Evolutionary conservation across 225 moss, liverwort and hornwort genomes (phyloP), one percentile per base, ranked within the genome.

Genomic region (Sphagnum contortum): DNA sequence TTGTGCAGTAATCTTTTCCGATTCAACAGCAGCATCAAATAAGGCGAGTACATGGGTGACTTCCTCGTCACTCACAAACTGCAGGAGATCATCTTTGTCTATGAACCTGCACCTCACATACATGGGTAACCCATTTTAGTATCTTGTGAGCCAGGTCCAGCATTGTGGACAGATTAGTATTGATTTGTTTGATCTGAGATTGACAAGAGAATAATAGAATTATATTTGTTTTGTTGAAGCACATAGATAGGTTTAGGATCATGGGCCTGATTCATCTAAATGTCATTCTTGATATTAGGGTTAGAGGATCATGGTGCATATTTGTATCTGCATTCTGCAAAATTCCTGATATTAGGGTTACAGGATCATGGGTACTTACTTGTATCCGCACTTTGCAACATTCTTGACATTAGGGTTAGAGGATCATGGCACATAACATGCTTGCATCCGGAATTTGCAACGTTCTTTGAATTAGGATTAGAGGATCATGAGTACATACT

Each of bases 21-120:
- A 76, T 46, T 87, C 79, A 3, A 44, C 1, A 2, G 71, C 76
- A 7, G 84, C 84, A 62, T 90, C 80, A 60, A 87, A 90, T 6
- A 80, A 63, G 0, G 68, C 53, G 8, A 82, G 45, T 5, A 80
- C 77, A 59, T 65, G 71, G 12, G 61, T 69, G 29, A 65, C 77
- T 63, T 87, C 78, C 8, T 84, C 78, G 47, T 80, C 76, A 4
- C 46, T 8, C 78, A 90, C 79, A 9, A 85, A 87, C 6, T 75
- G 58, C 52, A 80, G 9, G 61, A 90, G 69, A 55, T 90, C 90
- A 3, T 84, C 76, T 49, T 29, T 29, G 29, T 29, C 29, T 29
- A 29, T 29, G 29, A 29, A 29, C 29, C 29, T 29, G 29, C 29
- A 29, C 8, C 10, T 29, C 29, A 29, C 29, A 29, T 29, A 29